Percentiles rank a stretch among this genome's conserved stretches.
These are phyloP conservation scores for Bolboschoenus planiculmis DNA, from an alignment of 176 grass and related monocot genomes.

Conservation along the genomic window DNA sequence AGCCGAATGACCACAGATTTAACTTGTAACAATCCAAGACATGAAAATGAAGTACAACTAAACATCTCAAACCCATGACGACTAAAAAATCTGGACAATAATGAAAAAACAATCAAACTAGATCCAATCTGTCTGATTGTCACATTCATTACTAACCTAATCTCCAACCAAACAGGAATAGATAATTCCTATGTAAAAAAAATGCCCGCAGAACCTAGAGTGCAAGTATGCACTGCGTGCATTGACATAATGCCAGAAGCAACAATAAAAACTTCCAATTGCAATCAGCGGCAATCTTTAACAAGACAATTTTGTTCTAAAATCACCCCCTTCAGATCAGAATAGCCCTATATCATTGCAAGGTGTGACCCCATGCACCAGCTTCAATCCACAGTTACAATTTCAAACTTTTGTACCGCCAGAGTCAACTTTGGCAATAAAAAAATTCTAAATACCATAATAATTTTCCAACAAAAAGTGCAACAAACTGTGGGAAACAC, in stretches of 20 bases:
- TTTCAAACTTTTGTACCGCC: neutral
- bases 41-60: no score
- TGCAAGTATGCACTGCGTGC: no score
- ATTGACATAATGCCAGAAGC: neutral
- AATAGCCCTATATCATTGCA: neutral
- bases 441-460: neutral
- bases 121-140: no score
- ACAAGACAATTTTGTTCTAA: neutral
- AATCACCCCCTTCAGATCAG: neutral
- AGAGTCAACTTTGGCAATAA: neutral
- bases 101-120: no score
- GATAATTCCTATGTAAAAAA: no score
- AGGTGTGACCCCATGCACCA: neutral
- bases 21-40: no score
- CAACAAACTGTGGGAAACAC: neutral
- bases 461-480: neutral
- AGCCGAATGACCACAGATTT: no score
- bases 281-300: neutral
- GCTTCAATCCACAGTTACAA: neutral
- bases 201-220: no score
- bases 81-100: no score
- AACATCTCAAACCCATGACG: no score
- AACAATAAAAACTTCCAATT: neutral
- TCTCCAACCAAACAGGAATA: no score
- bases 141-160: no score